These are phyloP conservation scores for Lithospermum erythrorhizon DNA, from an alignment of 257 asterid species.

Conservation along the genomic window DNA sequence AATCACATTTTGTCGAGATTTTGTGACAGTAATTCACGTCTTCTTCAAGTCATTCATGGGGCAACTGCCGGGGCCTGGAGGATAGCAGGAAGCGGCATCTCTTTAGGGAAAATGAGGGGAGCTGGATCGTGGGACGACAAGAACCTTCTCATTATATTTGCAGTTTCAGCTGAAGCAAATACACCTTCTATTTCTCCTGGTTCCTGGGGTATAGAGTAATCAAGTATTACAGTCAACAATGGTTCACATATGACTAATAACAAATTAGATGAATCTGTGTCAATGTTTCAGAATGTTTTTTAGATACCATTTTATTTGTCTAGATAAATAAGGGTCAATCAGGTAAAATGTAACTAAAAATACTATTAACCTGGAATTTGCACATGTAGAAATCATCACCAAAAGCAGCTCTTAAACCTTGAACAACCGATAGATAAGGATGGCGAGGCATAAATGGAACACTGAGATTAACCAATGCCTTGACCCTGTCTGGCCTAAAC, in stretches of 20 bases:
- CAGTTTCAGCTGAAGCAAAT: constrained; percentile 46
- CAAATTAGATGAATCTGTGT: no score
- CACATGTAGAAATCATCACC: constrained; percentile 91
- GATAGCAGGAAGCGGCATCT: constrained; percentile 13
- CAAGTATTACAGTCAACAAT: no score
- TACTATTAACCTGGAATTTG: constrained; percentile 61
- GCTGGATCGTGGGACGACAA: constrained; percentile 38
- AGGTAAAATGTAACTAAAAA: no score
- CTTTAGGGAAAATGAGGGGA: constrained; percentile 24
- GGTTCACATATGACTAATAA: no score
- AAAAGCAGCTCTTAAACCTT: constrained; percentile 42
- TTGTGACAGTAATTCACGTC: constrained; percentile 26
- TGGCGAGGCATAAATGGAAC: constrained; percentile 53
- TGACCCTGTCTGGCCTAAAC: constrained; percentile 65
- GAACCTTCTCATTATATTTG: constrained; percentile 39
- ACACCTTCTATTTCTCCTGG: constrained; percentile 70
- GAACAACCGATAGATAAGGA: constrained; percentile 45
- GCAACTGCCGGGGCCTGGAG: constrained; percentile 6
- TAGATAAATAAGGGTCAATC: no score
- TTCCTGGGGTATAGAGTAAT: constrained; percentile 21
- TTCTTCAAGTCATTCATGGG: constrained; percentile 34
- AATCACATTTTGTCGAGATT: constrained; percentile 25
- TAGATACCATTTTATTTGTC: no score
- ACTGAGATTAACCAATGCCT: constrained; percentile 69
- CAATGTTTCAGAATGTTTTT: no score